A percentile compares a stretch with the other conserved stretches of the same genome.
These are phyloP conservation scores for Centrapalus pauciflorus DNA, from an alignment of 129 eudicot genomes.

Conservation along the genomic window DNA sequence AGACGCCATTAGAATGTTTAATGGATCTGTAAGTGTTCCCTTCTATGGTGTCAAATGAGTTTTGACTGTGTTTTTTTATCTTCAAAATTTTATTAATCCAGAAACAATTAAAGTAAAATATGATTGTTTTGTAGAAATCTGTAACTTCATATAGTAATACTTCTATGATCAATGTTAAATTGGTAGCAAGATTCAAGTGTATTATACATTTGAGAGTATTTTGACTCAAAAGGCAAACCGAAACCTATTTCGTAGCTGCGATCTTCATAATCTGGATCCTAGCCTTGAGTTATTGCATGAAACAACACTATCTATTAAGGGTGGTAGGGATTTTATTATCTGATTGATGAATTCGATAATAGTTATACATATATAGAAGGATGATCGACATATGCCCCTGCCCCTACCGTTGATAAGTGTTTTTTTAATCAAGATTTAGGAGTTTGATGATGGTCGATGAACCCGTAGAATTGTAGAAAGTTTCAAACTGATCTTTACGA, in stretches of 20 bases:
- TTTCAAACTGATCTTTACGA: no score
- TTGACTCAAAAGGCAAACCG: neutral
- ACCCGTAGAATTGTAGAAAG: no score
- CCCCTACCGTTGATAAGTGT: no score
- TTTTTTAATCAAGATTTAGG: no score
- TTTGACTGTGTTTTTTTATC: neutral
- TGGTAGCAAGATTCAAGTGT: neutral
- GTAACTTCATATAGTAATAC: neutral
- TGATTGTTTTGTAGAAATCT: neutral
- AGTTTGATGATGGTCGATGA: no score
- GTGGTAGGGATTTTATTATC: no score
- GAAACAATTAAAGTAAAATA: neutral
- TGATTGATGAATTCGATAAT: no score
- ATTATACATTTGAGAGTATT: neutral
- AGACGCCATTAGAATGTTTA: constrained; percentile 81
- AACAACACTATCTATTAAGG: neutral
- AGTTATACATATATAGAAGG: no score
- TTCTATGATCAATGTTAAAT: neutral
- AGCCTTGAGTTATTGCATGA: neutral
- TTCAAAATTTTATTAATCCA: neutral
- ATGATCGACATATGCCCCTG: no score
- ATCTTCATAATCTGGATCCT: no score
- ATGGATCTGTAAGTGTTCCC: constrained; percentile 75
- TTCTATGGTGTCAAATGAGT: neutral
- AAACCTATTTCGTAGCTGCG: neutral